Conservation (phyloP, 805 yeast genomes). For the Clavispora santaluciae region DNA sequence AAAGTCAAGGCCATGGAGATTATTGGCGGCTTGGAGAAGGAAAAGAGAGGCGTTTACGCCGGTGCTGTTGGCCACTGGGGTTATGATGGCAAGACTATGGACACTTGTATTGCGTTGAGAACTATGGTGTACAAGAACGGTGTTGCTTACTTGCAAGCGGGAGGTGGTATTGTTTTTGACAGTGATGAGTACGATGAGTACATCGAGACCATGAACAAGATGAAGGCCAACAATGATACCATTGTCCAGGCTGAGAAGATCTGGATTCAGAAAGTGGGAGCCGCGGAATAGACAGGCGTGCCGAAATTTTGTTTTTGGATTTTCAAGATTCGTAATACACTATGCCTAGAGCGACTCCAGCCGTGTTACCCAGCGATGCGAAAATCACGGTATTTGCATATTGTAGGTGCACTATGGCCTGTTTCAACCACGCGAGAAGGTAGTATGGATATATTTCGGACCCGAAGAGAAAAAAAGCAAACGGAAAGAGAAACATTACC, state of each 20-base stretch:
- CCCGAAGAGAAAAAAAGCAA: too few relatives aligned
- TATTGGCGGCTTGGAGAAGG: conserved; percentile 82
- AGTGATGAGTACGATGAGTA: conserved; percentile 95
- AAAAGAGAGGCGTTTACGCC: conserved; percentile 94
- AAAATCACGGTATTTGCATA: too few relatives aligned
- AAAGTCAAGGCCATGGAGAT: conserved; percentile 96
- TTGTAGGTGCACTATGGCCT: too few relatives aligned
- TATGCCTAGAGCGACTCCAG: too few relatives aligned
- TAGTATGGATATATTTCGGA: too few relatives aligned
- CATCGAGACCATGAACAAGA: conserved; percentile 93
- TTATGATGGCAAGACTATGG: conserved; percentile 91
- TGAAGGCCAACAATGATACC: conserved; percentile 88
- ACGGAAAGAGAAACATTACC: too few relatives aligned
- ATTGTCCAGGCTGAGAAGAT: conserved; percentile 86
- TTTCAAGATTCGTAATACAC: too few relatives aligned
- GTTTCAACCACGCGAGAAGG: too few relatives aligned
- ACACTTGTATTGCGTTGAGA: conserved; percentile 94
- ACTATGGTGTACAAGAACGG: conserved; percentile 95
- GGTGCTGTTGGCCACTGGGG: conserved; percentile 99
- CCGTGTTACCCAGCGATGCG: too few relatives aligned
- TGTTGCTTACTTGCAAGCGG: conserved; percentile 91
- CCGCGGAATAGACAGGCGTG: conserved; percentile 2
- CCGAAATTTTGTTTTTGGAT: too few relatives aligned
- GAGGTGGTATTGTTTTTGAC: conserved; percentile 97
- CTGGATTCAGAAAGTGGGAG: conserved; percentile 49